These are phyloP conservation scores for Urostyla sp. DNA, from an alignment of 73 alveolate genomes.

Conservation along the genomic window DNA sequence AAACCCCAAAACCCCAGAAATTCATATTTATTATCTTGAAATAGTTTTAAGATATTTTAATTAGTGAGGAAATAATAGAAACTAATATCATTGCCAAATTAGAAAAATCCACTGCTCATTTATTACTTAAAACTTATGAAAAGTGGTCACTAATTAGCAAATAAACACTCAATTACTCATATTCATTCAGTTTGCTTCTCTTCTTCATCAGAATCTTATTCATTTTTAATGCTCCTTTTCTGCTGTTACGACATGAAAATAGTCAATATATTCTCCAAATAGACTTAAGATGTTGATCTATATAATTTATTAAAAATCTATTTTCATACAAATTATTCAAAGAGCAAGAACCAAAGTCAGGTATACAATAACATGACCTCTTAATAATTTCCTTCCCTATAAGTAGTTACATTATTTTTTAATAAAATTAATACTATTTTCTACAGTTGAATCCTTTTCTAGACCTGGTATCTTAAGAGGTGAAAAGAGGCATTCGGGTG, in stretches of 20 bases:
- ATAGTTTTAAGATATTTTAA: no score
- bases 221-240: neutral
- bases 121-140: no score
- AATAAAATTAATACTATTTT: constrained; percentile 3
- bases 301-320: neutral
- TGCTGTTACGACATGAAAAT: no score
- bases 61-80: no score
- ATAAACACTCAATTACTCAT: no score
- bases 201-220: neutral
- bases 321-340: constrained; percentile 2
- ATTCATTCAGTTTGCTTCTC: no score
- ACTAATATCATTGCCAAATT: no score
- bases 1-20: no score
- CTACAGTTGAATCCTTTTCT: neutral
- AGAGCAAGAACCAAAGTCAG: constrained; percentile 35
- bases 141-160: no score
- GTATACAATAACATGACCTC: constrained; percentile 48
- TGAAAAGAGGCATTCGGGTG: constrained; percentile 48
- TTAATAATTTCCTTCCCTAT: neutral
- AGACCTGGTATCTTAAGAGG: constrained; percentile 51
- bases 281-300: constrained; percentile 17
- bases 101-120: no score
- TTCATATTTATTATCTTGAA: no score
- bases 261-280: neutral
- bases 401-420: neutral